Percentiles rank a stretch among this genome's conserved stretches.
Conservation (phyloP, 805 yeast species). For the Starmerella floris region DNA sequence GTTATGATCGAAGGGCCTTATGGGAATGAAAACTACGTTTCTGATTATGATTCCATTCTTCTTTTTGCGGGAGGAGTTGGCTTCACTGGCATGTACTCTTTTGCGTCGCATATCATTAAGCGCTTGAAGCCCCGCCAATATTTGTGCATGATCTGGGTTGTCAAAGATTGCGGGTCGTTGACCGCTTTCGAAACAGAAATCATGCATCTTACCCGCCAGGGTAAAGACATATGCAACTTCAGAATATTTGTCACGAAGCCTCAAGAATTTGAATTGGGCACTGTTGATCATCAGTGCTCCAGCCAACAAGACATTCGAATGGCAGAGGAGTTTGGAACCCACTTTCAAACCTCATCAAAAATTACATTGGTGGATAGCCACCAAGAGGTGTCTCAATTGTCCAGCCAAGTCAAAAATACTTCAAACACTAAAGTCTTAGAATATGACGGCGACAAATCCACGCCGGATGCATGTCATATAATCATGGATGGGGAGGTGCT, state of each 20-base stretch:
- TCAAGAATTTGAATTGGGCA: conserved; percentile 6
- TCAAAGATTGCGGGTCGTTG: conserved; percentile 31
- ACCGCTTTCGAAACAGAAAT: conserved; percentile 41
- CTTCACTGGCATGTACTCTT: conserved; percentile 42
- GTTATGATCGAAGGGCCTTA: conserved; percentile 51
- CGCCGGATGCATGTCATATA: conserved; percentile 5
- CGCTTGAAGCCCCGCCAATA: conserved; percentile 12
- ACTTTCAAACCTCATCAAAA: not conserved
- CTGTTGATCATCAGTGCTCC: not conserved
- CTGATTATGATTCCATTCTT: conserved; percentile 35
- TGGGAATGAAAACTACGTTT: conserved; percentile 38
- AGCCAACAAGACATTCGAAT: not conserved
- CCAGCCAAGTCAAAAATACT: not conserved
- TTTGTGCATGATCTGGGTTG: conserved; percentile 21
- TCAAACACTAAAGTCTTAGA: not conserved
- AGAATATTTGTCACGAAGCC: conserved; percentile 15
- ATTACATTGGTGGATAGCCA: not conserved
- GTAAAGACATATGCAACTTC: conserved; percentile 5
- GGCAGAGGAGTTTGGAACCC: not conserved
- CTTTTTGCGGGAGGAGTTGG: conserved; percentile 57
- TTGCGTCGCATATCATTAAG: conserved; percentile 30
- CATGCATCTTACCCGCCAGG: conserved; percentile 27
- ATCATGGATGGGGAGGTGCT: conserved; percentile 4
- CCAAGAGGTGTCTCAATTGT: not conserved
- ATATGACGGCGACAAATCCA: not conserved